Evolutionary conservation across 768 basidiomycete species (phyloP).

Genomic region (Podaxis sp.): DNA sequence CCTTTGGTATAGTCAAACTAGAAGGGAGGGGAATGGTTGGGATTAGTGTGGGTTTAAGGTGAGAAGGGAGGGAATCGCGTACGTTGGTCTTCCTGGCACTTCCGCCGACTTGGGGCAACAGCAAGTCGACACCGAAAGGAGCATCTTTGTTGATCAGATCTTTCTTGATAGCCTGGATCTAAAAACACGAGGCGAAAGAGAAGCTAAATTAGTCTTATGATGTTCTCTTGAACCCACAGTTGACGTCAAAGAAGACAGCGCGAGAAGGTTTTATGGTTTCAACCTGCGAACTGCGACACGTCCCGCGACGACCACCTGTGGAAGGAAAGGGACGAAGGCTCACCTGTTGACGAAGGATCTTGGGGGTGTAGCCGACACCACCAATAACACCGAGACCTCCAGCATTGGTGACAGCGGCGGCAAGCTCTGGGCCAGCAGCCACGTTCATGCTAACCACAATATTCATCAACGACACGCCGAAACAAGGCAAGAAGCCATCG

Average conservation of each 20-base stretch:
- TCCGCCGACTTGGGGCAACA: slow-evolving; percentile 86
- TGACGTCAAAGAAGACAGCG: slow-evolving; percentile 14
- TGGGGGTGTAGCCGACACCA: slow-evolving; percentile 84
- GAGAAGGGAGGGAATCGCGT: slow-evolving; percentile 18
- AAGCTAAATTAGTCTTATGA: slow-evolving; percentile 16
- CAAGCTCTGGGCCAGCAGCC: slow-evolving; percentile 70
- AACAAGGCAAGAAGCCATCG: background rate
- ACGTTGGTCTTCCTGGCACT: slow-evolving; percentile 91
- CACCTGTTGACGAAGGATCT: slow-evolving; percentile 77
- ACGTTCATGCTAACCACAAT: slow-evolving; percentile 49
- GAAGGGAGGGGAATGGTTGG: background rate
- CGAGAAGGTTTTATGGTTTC: background rate
- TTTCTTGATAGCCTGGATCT: slow-evolving; percentile 76
- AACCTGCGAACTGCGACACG: background rate
- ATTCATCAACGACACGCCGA: background rate
- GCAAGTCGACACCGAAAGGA: slow-evolving; percentile 90
- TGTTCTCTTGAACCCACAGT: slow-evolving; percentile 3
- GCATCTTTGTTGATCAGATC: slow-evolving; percentile 70
- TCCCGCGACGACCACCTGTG: background rate
- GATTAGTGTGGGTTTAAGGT: background rate
- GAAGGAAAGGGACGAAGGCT: slow-evolving; percentile 17
- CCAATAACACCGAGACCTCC: slow-evolving; percentile 94
- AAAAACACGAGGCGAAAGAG: slow-evolving; percentile 18
- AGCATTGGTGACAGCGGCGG: slow-evolving; percentile 92
- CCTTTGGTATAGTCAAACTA: slow-evolving; percentile 91